Evolutionary conservation across 2,329 filamentous ascomycete species (phyloP).

Genomic region (Endoconidiophora polonica): DNA sequence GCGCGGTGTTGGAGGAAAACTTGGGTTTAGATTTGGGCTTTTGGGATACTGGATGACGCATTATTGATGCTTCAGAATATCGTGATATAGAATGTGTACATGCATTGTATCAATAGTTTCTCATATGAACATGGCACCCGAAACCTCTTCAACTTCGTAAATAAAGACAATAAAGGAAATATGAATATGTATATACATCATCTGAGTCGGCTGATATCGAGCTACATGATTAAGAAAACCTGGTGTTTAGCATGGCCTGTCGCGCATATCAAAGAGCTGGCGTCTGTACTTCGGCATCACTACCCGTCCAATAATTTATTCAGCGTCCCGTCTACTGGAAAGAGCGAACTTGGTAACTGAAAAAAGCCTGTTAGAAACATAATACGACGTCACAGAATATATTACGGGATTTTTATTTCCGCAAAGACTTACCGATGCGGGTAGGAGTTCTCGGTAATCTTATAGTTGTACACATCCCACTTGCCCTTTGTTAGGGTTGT

Average conservation of each 20-base stretch:
- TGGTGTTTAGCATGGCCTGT: no score
- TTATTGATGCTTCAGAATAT: background rate
- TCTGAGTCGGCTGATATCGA: no score
- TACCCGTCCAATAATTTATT: constrained; percentile 15
- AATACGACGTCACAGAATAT: background rate
- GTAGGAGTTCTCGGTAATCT: constrained; percentile 52
- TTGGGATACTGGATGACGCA: background rate
- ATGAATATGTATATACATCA: no score
- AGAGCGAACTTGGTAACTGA: constrained; percentile 46
- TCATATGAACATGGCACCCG: no score
- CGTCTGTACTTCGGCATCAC: constrained; percentile 5
- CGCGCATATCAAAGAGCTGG: no score
- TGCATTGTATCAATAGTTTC: no score
- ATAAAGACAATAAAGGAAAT: background rate
- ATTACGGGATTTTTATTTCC: background rate
- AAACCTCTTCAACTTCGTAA: no score
- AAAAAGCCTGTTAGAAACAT: constrained; percentile 18
- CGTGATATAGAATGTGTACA: background rate
- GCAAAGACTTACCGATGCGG: constrained; percentile 41
- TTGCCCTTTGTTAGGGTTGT: constrained; percentile 34
- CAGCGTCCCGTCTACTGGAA: constrained; percentile 30
- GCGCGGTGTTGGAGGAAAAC: background rate
- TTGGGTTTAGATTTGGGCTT: background rate
- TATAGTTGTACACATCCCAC: constrained; percentile 54
- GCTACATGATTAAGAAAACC: no score